Conservation (phyloP, 257 asterid genomes). For the Echites panduratus region DNA sequence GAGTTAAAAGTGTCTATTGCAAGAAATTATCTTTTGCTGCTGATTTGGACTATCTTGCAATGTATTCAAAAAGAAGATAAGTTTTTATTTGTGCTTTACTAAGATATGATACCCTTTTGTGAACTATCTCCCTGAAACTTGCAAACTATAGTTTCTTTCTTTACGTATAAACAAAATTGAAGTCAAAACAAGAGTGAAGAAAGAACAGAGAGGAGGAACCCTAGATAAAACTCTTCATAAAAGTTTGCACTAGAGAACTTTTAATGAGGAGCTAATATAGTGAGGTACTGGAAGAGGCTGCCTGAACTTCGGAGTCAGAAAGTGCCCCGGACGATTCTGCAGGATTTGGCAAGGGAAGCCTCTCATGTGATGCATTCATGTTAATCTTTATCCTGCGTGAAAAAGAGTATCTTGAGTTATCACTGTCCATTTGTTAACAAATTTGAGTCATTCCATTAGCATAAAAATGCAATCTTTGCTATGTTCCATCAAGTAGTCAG, state of each 20-base stretch:
- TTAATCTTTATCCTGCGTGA: slow-evolving; percentile 87
- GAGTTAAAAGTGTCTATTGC: no score
- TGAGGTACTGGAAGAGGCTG: slow-evolving; percentile 19
- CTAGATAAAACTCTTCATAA: background rate
- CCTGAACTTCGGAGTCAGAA: slow-evolving; percentile 24
- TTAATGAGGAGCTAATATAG: slow-evolving; percentile 14
- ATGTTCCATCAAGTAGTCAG: background rate
- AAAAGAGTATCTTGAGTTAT: background rate
- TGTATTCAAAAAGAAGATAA: background rate
- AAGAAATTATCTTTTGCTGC: no score
- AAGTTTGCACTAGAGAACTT: slow-evolving; percentile 10
- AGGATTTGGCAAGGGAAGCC: slow-evolving; percentile 27
- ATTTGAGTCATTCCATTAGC: background rate
- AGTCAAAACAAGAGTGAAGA: background rate
- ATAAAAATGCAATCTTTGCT: background rate
- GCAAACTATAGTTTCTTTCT: background rate
- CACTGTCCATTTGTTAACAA: background rate
- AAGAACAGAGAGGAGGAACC: background rate
- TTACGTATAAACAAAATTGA: background rate
- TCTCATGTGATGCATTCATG: slow-evolving; percentile 73
- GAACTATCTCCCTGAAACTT: background rate
- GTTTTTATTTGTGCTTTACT: background rate
- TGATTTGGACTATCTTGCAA: background rate
- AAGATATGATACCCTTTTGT: background rate
- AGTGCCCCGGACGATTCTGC: slow-evolving; percentile 18